These are phyloP conservation scores for Solanum okadae DNA, from an alignment of 257 asterid genomes.

Conservation along the genomic window DNA sequence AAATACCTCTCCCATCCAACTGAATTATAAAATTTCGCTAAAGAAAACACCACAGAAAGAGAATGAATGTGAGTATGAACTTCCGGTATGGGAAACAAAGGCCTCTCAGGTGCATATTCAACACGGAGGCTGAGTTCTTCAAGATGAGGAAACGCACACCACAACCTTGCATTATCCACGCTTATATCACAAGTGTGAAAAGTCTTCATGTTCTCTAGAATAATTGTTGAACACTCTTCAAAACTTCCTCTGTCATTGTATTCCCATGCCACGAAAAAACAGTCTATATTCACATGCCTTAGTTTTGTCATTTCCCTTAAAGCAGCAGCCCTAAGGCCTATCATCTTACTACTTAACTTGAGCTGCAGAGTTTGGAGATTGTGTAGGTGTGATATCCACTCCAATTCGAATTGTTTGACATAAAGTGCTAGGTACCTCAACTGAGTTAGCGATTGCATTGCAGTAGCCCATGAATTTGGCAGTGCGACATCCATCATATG, in stretches of 20 bases:
- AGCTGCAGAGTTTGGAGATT: not conserved
- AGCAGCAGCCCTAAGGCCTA: not conserved
- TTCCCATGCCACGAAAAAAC: not conserved
- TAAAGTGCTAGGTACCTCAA: not conserved
- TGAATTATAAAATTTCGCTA: accelerated
- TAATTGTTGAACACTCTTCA: not conserved
- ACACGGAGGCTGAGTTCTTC: not conserved
- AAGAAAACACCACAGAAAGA: accelerated
- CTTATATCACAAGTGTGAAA: not conserved
- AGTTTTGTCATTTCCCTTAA: not conserved
- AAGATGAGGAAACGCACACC: not conserved
- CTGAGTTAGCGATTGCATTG: not conserved
- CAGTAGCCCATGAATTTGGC: not conserved
- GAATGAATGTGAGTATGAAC: not conserved
- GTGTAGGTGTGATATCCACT: not conserved
- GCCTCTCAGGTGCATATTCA: accelerated
- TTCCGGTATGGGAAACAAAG: not conserved
- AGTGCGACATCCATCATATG: not conserved
- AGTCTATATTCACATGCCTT: not conserved
- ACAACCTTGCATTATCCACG: not conserved
- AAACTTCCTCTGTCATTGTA: not conserved
- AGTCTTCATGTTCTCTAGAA: not conserved
- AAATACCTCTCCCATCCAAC: not conserved
- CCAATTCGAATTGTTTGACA: not conserved
- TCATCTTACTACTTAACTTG: not conserved